Base-by-base conservation (phyloP, 169 alveolate genomes). In the Miamiensis avidus region DNA sequence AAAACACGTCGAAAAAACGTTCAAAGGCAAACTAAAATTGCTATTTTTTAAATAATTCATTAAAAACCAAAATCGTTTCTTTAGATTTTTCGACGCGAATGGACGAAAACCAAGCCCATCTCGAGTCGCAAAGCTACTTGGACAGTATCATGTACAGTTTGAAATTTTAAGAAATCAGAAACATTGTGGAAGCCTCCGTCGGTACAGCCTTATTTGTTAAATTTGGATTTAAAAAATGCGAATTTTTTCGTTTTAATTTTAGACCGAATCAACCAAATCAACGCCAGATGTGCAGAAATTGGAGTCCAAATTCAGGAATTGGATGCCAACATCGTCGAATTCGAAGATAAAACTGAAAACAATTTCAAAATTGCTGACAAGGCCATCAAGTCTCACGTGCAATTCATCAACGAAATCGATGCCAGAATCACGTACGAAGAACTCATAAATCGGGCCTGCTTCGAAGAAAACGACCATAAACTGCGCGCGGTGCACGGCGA, bases 311-410 rank as follows among this genome's bases (percentile, higher is more conserved):
- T 77, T 6, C 31, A 77, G 28, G 82, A 33, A 33, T 32, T 33
- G n/a, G 34, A 33, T 72, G 34, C 31, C 6, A 6, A 77, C 4
- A 16, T 33, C 31, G 72, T 33, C 28, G 64, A 77, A 64, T 77
- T 77, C 64, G 82, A 77, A 77, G 82, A 77, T 33, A 77, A 77
- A 77, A 33, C 72, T 15, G 82, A 77, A 77, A 30, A 77, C 33
- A 77, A 77, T 30, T 77, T 77, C 72, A 77, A 77, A 69, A 77
- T 77, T 6, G 82, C 82, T 25, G 82, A 77, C 34, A 31, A 30
- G 25, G 82, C 82, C 29, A 77, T 77, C 0, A 77, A 69, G 33
- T 65, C 82, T 0, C 82, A 77, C 33, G 33, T 69, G 15, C 20
- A 77, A 33, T 77, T 29, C n/a, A 31, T 77, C 28, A 77, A 77